phyloP scores from a whole-genome alignment of 768 basidiomycete genomes.

The Strobilomyces echinocephalus region DNA sequence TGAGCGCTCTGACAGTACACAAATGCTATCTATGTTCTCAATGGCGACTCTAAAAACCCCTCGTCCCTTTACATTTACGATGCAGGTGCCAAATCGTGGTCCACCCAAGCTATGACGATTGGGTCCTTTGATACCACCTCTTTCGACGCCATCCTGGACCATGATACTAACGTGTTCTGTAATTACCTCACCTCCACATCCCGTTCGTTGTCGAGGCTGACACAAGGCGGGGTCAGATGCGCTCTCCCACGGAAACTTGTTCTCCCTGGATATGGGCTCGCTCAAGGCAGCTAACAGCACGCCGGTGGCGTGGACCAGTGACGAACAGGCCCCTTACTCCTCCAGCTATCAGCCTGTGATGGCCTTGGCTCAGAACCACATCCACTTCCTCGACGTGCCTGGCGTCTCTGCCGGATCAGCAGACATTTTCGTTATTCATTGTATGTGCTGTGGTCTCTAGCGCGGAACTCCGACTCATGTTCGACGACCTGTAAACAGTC shows the following conservation, averaged over 20 bases:
- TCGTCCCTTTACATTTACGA: conserved; percentile 78
- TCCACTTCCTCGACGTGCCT: conserved; percentile 77
- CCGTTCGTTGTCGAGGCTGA: conserved; percentile 3
- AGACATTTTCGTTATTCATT: conserved; percentile 85
- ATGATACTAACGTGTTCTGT: conserved; percentile 93
- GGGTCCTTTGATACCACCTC: conserved; percentile 58
- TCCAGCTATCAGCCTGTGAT: conserved; percentile 66
- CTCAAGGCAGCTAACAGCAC: conserved; percentile 57
- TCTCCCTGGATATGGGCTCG: conserved; percentile 62
- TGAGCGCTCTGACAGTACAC: conserved; percentile 48
- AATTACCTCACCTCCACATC: background rate
- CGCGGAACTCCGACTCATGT: background rate
- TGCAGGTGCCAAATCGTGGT: conserved; percentile 68
- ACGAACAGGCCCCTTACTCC: conserved; percentile 52
- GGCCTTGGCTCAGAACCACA: conserved; percentile 82
- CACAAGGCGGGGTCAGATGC: conserved; percentile 46
- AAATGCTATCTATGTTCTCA: conserved; percentile 83
- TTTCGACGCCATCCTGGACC: conserved; percentile 77
- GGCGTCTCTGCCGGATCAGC: conserved; percentile 62
- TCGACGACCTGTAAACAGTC: conserved; percentile 37
- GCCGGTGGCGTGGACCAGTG: conserved; percentile 60
- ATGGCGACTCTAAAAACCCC: conserved; percentile 67
- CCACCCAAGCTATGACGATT: conserved; percentile 57
- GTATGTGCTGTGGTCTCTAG: conserved; percentile 37
- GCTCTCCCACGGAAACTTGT: conserved; percentile 60